Percentiles rank a stretch among this genome's conserved stretches.
These are phyloP conservation scores for Erodium chrysanthum DNA, from an alignment of 441 rosid genomes.

Conservation along the genomic window DNA sequence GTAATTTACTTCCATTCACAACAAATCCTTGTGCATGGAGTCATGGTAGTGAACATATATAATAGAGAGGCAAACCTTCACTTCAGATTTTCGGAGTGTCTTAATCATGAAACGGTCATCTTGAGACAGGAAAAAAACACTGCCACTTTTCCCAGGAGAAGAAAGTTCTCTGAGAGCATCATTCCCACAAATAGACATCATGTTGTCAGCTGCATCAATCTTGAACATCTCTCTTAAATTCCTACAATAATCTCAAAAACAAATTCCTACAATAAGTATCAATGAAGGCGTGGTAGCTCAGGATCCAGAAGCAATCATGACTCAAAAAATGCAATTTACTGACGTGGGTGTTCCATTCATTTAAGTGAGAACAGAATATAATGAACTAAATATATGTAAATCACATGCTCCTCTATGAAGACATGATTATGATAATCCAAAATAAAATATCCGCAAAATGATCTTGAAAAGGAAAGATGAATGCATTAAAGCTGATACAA, in stretches of 20 bases:
- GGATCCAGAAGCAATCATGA: too few species aligned
- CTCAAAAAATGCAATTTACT: too few species aligned
- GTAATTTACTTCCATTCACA: too few species aligned
- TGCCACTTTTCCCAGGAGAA: constrained; percentile 97
- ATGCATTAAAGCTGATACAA: not conserved
- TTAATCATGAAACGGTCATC: constrained; percentile 98
- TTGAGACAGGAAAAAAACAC: constrained; percentile 89
- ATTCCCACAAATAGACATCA: constrained; percentile 96
- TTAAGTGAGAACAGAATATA: too few species aligned
- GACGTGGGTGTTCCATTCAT: too few species aligned
- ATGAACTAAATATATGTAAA: too few species aligned
- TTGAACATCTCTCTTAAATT: constrained; percentile 96
- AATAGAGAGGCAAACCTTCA: constrained; percentile 55
- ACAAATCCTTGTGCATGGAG: too few species aligned
- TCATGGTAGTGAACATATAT: too few species aligned
- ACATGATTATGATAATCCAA: too few species aligned
- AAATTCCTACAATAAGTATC: constrained; percentile 45
- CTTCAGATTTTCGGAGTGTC: constrained; percentile 94
- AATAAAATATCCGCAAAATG: too few species aligned
- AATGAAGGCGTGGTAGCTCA: too few species aligned
- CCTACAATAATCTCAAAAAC: constrained; percentile 43
- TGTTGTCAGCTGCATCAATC: constrained; percentile 93
- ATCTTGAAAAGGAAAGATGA: not conserved
- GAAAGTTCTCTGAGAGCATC: constrained; percentile 94
- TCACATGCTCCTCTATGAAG: too few species aligned